Evolutionary conservation across 2,329 filamentous ascomycete genomes (phyloP), one percentile per base, ranked within the genome.

Genomic region (Aureobasidium namibiae): DNA sequence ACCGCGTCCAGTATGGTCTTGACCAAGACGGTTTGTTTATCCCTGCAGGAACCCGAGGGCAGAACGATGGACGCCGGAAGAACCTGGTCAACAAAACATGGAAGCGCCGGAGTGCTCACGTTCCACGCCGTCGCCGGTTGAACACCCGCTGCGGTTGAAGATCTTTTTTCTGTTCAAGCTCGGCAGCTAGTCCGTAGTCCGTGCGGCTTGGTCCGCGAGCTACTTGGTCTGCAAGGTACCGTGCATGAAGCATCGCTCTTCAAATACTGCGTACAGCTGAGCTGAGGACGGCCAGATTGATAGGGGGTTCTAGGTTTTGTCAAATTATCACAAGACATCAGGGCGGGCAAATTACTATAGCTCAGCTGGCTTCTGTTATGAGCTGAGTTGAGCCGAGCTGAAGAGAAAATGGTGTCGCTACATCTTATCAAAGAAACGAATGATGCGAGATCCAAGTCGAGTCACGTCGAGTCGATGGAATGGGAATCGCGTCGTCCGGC

Each of bases 211-310:
- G 31, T 42, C 54, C 54, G 54, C 41, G 42, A 38, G 42, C 33
- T 48, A 57, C n/a, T n/a, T n/a, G n/a, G 42, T 7, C 29, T 57
- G 54, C 54, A 57, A 57, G 54, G 54, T 48, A 57, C 54, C 31
- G 31, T 39, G 33, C 54, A 23, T 29, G 34, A 41, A 11, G 16
- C 33, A 9, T 36, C 3, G 29, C 13, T 36, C 21, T 16, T 8
- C 29, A 23, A 41, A 23, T n/a, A n/a, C n/a, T n/a, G n/a, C n/a
- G n/a, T 4, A 26, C 36, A 36, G 29, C 31, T 44, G 39, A 56
- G 39, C 26, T 56, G 52, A 56, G 14, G 24, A 16, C 42, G 36
- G 36, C 36, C 36, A 54, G 36, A 54, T 50, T 21, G 34, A 23
- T 21, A 21, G 23, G 36, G 31, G 23, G 24, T 21, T 33, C 14